Evolutionary conservation across 495 filamentous ascomycete genomes (phyloP), one percentile per base, ranked within the genome.

Genomic region (Trypethelium eluteriae): DNA sequence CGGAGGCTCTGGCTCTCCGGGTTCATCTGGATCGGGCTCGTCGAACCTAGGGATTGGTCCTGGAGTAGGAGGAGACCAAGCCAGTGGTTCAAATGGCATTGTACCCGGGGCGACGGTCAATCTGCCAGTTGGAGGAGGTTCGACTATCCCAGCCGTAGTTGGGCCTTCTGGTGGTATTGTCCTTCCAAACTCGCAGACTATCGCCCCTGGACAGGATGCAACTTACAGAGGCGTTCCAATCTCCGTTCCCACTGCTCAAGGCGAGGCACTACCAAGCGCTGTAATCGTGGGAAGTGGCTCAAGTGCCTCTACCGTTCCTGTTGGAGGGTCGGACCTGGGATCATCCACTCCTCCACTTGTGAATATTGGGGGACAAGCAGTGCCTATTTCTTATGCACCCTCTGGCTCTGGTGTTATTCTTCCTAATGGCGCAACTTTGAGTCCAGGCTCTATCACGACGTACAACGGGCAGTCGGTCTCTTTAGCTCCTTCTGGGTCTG

Each of bases 221-320:
- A 56, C 32, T 32, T 59, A 59, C 32, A 39, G 64, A 16, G 64
- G 49, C 47, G 36, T 56, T 56, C 6, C 64, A 10, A 57, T 38
- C 32, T 65, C 47, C 39, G 5, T 65, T 39, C 32, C 64, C 56
- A 12, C 47, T 65, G 49, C 64, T 65, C 64, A 63, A 63, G 62
- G 38, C n/a, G 38, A 38, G 5, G 38, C n/a, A 39, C 41, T 38
- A 7, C 53, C 53, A 2, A 59, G 5, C 14, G 53, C 53, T 7
- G 53, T 59, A 35, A 32, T 59, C 2, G 53, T 59, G 3, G 53
- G 53, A 4, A 59, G 53, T 59, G 53, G 53, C 36, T 36, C 53
- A 34, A 4, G 53, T 32, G 53, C 53, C 10, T 59, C 53, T 59
- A 2, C 18, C 32, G 2, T 59, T 36, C 53, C 53, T 7, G 36